These are phyloP conservation scores for Leonotis leonurus DNA, from an alignment of 257 asterid genomes.

Conservation along the genomic window DNA sequence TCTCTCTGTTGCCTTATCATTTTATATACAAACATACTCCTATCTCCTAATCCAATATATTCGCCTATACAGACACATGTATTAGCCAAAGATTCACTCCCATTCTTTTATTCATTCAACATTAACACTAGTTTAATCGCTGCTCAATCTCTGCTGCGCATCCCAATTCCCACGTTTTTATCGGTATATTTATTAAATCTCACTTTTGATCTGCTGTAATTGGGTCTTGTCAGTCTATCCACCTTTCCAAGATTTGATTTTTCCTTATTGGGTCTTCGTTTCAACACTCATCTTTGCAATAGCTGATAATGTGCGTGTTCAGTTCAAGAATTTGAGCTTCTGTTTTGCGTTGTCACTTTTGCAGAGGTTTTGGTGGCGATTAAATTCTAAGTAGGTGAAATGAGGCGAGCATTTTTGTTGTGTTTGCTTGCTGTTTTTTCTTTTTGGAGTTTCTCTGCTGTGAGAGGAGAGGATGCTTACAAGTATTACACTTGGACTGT, in stretches of 20 bases:
- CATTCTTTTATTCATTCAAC: slow-evolving; percentile 34
- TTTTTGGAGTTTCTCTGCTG: slow-evolving; percentile 35
- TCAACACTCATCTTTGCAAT: neutral
- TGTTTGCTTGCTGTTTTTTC: slow-evolving; percentile 34
- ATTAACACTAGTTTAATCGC: slow-evolving; percentile 11
- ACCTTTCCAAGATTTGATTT: slow-evolving; percentile 8
- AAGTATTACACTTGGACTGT: slow-evolving; percentile 77
- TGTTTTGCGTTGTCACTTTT: neutral
- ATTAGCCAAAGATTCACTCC: slow-evolving; percentile 19
- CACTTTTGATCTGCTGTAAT: slow-evolving; percentile 22
- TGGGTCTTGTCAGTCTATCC: slow-evolving; percentile 3
- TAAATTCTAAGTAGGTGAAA: slow-evolving; percentile 8
- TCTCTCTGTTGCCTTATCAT: slow-evolving; percentile 10
- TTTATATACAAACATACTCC: neutral
- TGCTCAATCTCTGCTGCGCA: slow-evolving; percentile 36
- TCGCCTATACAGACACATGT: slow-evolving; percentile 15
- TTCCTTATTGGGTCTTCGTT: neutral
- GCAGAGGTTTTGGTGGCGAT: slow-evolving; percentile 28
- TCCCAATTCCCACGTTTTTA: neutral
- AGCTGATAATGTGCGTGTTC: neutral
- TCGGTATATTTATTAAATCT: slow-evolving; percentile 9
- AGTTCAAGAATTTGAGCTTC: slow-evolving; percentile 3
- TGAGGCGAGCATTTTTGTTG: slow-evolving; percentile 39
- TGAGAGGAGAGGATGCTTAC: slow-evolving; percentile 78
- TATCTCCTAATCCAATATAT: neutral